phyloP scores from a whole-genome alignment of 169 alveolate species.

The Plasmodium malariae region DNA sequence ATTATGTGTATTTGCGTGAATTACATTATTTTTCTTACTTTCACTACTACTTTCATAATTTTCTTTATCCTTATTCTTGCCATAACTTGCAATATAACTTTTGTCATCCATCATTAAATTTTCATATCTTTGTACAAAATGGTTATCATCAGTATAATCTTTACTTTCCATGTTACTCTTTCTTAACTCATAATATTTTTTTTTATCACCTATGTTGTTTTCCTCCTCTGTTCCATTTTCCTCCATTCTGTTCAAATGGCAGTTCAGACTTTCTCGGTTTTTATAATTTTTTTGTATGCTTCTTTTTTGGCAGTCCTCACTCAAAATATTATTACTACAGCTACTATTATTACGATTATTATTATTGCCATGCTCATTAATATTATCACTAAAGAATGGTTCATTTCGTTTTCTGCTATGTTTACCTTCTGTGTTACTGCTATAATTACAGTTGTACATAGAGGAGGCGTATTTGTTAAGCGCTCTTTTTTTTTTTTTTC shows the following conservation, averaged over 20 bases:
- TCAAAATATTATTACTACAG: not conserved
- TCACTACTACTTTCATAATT: not conserved
- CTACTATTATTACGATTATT: not conserved
- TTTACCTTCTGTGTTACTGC: constrained; percentile 4
- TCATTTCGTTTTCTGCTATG: not conserved
- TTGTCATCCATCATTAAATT: not conserved
- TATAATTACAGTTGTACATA: not conserved
- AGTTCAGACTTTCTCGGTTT: not conserved
- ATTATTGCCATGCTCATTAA: too few relatives aligned
- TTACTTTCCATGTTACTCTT: not conserved
- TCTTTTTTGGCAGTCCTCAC: not conserved
- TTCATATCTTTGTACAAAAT: not conserved
- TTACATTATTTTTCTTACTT: too few relatives aligned
- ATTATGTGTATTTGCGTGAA: not conserved
- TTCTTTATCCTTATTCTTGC: not conserved
- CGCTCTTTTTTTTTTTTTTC: constrained; percentile 4
- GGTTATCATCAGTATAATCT: not conserved
- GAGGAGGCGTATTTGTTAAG: not conserved
- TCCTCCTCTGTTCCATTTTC: not conserved
- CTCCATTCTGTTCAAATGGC: not conserved
- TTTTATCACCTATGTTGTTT: not conserved
- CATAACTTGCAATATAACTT: not conserved
- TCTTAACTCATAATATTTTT: not conserved
- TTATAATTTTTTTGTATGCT: constrained; percentile 12
- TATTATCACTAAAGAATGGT: not conserved